Evolutionary conservation across 495 filamentous ascomycete genomes (phyloP).

Genomic region (Neurospora sp.): DNA sequence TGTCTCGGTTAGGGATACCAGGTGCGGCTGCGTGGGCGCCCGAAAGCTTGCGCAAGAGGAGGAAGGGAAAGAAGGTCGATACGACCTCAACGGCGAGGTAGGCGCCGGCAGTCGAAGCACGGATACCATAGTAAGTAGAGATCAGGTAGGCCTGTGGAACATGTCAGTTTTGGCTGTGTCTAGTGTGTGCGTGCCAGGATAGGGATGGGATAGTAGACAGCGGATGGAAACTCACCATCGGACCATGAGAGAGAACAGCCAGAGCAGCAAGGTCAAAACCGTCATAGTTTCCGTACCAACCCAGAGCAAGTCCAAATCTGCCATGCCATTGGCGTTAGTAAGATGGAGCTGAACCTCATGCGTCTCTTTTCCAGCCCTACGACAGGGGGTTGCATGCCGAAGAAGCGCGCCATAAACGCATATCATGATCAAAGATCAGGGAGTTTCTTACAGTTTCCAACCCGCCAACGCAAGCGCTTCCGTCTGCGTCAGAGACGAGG

Average conservation of each 20-base stretch:
- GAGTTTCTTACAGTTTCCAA: conserved; percentile 49
- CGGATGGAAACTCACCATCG: conserved; percentile 38
- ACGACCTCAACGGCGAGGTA: conserved; percentile 54
- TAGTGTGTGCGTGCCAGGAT: background rate
- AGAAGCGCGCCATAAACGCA: background rate
- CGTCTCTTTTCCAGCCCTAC: conserved; percentile 12
- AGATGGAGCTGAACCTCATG: conserved; percentile 17
- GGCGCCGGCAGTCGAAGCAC: conserved; percentile 42
- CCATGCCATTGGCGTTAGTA: conserved; percentile 13
- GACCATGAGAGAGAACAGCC: conserved; percentile 58
- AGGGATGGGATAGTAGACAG: background rate
- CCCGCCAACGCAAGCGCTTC: conserved; percentile 50
- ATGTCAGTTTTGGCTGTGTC: conserved; percentile 10
- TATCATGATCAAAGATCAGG: background rate
- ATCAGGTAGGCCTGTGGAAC: conserved; percentile 51
- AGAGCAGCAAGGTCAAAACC: conserved; percentile 59
- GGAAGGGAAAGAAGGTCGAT: conserved; percentile 59
- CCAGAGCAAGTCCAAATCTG: conserved; percentile 55
- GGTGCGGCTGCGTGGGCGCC: conserved; percentile 48
- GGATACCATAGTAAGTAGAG: conserved; percentile 60
- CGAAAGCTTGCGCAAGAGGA: conserved; percentile 53
- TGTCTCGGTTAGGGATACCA: conserved; percentile 53
- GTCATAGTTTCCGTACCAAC: conserved; percentile 63
- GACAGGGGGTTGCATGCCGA: background rate
- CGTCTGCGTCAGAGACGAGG: conserved; percentile 48